Conservation (phyloP, 2,329 filamentous ascomycete species). For the Ophiostoma quercus region DNA sequence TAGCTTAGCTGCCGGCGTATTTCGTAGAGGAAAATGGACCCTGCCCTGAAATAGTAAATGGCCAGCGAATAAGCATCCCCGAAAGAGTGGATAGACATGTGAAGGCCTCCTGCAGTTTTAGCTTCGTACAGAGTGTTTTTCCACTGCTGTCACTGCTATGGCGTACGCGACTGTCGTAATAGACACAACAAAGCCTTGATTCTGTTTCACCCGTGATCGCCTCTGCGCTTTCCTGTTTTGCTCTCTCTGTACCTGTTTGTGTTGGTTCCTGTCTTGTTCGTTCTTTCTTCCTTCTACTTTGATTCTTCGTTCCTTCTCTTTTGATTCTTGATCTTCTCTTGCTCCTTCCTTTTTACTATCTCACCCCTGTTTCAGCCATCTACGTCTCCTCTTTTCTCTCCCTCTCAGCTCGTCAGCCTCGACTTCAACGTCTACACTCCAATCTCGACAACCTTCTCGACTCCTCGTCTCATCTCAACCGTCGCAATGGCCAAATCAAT, state of each 20-base stretch:
- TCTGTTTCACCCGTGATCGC: not conserved
- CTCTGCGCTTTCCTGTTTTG: not conserved
- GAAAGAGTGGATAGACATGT: not conserved
- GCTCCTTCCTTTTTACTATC: no score
- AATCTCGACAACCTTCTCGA: not conserved
- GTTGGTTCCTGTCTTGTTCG: not conserved
- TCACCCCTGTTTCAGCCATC: not conserved
- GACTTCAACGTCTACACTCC: not conserved
- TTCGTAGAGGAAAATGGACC: no score
- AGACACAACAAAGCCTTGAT: not conserved
- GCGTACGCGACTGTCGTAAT: no score
- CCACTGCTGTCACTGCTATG: no score
- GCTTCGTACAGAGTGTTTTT: not conserved
- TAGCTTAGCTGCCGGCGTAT: not conserved
- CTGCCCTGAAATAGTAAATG: not conserved
- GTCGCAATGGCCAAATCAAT: not conserved
- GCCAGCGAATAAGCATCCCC: not conserved
- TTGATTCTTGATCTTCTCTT: not conserved
- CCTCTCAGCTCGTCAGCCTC: not conserved
- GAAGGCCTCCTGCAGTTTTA: not conserved
- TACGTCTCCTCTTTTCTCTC: not conserved
- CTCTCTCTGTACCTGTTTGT: not conserved
- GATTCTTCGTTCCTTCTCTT: not conserved
- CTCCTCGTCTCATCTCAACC: no score
- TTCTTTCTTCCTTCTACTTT: not conserved